phyloP scores from a whole-genome alignment of 2,329 filamentous ascomycete species.

The Beauveria pseudobassiana region DNA sequence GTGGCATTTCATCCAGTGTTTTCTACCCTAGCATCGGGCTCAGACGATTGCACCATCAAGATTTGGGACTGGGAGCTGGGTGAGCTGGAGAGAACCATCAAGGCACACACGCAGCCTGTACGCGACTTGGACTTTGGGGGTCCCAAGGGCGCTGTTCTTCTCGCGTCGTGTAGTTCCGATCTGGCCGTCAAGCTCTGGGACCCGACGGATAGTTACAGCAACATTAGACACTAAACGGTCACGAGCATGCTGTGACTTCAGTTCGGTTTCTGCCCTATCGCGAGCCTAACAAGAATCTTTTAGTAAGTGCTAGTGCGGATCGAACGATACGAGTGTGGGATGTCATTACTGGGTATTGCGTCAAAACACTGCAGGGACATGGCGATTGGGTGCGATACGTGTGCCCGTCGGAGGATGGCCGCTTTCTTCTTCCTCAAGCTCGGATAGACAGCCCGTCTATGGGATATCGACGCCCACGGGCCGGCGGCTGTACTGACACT shows the following conservation, averaged over 20 bases:
- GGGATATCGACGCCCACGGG: constrained; percentile 63
- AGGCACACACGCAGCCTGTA: constrained; percentile 84
- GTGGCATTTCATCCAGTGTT: constrained; percentile 91
- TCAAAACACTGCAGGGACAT: constrained; percentile 80
- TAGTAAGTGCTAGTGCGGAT: constrained; percentile 81
- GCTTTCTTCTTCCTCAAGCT: constrained; percentile 76
- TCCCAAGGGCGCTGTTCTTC: constrained; percentile 60
- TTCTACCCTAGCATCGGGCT: constrained; percentile 81
- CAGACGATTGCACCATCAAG: constrained; percentile 89
- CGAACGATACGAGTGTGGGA: constrained; percentile 86
- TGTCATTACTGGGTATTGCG: constrained; percentile 82
- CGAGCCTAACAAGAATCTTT: constrained; percentile 73
- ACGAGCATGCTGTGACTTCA: constrained; percentile 85
- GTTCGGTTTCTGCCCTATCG: constrained; percentile 76
- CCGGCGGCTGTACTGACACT: constrained; percentile 71
- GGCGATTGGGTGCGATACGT: constrained; percentile 86
- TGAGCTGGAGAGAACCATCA: constrained; percentile 82
- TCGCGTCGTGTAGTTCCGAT: constrained; percentile 71
- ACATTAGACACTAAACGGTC: constrained; percentile 81
- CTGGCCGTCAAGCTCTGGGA: constrained; percentile 95
- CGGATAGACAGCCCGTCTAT: constrained; percentile 74
- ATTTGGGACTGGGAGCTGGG: constrained; percentile 97
- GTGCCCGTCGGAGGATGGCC: constrained; percentile 71
- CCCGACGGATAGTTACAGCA: constrained; percentile 86
- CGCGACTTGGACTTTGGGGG: constrained; percentile 87